phyloP scores from a whole-genome alignment of 2,329 filamentous ascomycete species.

The Sarocladium kiliense region DNA sequence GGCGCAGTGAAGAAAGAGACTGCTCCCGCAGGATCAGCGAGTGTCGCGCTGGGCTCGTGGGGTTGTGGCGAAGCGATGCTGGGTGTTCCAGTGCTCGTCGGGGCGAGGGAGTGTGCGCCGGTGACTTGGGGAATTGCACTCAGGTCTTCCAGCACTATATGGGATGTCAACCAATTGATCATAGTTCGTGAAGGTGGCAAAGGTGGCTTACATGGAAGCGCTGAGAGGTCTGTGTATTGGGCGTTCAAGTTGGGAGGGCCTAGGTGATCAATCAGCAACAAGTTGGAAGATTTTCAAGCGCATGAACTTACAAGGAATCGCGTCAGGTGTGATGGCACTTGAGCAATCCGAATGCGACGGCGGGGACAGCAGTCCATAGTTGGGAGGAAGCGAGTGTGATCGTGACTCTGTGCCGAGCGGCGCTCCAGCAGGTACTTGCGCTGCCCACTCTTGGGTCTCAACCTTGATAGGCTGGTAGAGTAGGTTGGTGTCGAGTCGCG shows the following conservation, averaged over 20 bases:
- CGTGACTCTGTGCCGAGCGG: not conserved
- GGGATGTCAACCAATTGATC: not conserved
- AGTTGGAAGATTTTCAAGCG: not conserved
- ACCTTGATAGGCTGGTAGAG: not conserved
- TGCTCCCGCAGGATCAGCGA: not conserved
- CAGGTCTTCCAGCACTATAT: not conserved
- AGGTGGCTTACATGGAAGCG: not conserved
- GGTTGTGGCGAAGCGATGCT: not conserved
- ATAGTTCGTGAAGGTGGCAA: not conserved
- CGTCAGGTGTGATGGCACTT: not conserved
- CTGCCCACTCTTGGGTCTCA: not conserved
- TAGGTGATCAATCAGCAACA: not conserved
- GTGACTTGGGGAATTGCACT: not conserved
- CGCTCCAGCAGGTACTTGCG: not conserved
- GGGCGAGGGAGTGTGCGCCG: not conserved
- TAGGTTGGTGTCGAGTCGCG: not conserved
- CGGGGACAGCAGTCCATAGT: not conserved
- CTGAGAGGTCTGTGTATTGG: not conserved
- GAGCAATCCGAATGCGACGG: conserved; percentile 2
- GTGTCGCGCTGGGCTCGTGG: not conserved
- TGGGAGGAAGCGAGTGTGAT: not conserved
- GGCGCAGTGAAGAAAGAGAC: not conserved
- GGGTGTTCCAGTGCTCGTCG: not conserved
- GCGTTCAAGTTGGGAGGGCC: not conserved
- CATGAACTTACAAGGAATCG: not conserved